Percentiles rank a stretch among this genome's conserved stretches.
phyloP scores from a whole-genome alignment of 352 stramenopile genomes.

The Phytopythium litorale region DNA sequence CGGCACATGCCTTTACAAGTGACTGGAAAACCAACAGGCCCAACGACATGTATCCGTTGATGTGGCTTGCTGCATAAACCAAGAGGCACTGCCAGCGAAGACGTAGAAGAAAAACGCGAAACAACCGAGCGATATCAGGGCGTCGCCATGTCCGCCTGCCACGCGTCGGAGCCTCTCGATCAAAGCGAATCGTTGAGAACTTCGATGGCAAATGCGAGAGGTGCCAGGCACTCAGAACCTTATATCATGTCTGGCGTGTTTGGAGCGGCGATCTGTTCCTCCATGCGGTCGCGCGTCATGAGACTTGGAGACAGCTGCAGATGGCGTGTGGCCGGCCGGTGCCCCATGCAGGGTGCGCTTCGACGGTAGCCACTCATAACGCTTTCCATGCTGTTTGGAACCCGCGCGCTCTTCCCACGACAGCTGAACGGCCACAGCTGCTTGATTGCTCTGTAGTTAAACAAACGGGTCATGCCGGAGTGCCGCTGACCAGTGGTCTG shows the following conservation, averaged over 20 bases:
- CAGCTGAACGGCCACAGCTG: not conserved
- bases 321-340: not conserved
- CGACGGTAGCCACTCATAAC: not conserved
- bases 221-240: not conserved
- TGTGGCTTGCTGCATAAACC: not conserved
- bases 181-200: no score
- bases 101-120: not conserved
- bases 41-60: not conserved
- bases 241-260: not conserved
- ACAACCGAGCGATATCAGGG: not conserved
- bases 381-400: not conserved
- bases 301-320: not conserved
- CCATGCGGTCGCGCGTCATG: not conserved
- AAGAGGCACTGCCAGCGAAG: not conserved
- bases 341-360: not conserved
- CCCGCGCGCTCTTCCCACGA: not conserved
- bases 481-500: not conserved
- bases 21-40: not conserved
- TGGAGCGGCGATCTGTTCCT: not conserved
- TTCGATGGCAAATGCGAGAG: no score
- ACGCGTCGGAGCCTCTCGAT: no score
- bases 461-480: no score
- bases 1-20: not conserved
- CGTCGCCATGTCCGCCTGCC: no score
- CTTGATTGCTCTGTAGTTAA: not conserved